Conservation (phyloP, 2,329 filamentous ascomycete genomes). For the Xylariaceae sp. region DNA sequence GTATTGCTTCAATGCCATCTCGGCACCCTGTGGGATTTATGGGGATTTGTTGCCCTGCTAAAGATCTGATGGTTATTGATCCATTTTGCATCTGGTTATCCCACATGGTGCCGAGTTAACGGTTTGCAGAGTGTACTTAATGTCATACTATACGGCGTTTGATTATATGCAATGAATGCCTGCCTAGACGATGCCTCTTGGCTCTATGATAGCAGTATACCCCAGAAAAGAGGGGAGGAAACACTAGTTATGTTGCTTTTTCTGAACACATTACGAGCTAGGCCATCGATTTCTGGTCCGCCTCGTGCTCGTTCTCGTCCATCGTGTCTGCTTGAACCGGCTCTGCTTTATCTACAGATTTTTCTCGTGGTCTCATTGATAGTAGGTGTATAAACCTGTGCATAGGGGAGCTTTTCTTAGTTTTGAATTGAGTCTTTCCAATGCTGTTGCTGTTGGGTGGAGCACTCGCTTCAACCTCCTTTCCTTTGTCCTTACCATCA, state of each 20-base stretch:
- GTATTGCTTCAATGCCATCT: not conserved
- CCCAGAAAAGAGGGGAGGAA: not conserved
- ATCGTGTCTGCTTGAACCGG: not conserved
- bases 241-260: constrained; percentile 6
- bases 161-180: constrained; percentile 3
- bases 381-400: constrained; percentile 20
- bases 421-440: constrained; percentile 1
- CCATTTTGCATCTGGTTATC: not conserved
- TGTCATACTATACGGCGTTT: constrained; percentile 10
- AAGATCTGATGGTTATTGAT: not conserved
- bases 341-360: constrained; percentile 18
- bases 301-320: not conserved
- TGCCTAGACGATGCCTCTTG: constrained; percentile 5
- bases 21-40: constrained; percentile 5
- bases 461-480: not conserved
- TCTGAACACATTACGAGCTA: not conserved
- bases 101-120: not conserved
- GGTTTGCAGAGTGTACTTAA: constrained; percentile 15
- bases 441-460: not conserved
- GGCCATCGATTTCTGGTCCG: not conserved
- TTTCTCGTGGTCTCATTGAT: constrained; percentile 1
- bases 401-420: constrained; percentile 8
- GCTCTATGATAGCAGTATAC: not conserved
- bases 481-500: not conserved
- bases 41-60: not conserved